Conservation (phyloP, 768 basidiomycete species). For the Lentinus tigrinus region DNA sequence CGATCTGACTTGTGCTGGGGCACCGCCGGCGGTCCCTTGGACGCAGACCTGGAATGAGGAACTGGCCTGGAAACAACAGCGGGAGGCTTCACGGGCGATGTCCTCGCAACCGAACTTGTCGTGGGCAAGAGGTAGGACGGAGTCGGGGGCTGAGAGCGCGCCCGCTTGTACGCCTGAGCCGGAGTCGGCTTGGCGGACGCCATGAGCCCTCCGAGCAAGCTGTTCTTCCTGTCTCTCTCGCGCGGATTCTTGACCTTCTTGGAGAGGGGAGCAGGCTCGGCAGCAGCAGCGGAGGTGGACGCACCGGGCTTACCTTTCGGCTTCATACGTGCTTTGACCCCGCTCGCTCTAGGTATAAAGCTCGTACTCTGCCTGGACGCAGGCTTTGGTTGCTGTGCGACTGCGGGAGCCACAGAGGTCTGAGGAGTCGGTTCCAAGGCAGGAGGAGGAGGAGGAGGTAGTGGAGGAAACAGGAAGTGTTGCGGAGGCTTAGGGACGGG, state of each 20-base stretch:
- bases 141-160: too few relatives aligned
- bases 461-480: neutral
- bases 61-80: neutral
- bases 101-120: constrained; percentile 1
- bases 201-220: neutral
- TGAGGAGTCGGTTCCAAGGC: neutral
- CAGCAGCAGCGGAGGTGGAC: neutral
- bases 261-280: neutral
- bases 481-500: neutral
- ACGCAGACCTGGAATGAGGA: neutral
- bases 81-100: constrained; percentile 1
- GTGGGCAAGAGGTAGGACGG: constrained; percentile 7
- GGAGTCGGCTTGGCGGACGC: too few relatives aligned
- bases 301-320: neutral
- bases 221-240: neutral
- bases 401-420: too few relatives aligned
- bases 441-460: neutral
- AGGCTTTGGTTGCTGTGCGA: too few relatives aligned
- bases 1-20: neutral
- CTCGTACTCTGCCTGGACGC: too few relatives aligned
- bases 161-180: too few relatives aligned
- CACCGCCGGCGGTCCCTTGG: neutral
- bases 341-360: neutral
- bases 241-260: neutral
- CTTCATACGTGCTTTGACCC: neutral